Base-by-base conservation (phyloP, 2,329 filamentous ascomycete genomes). In the Lanzia echinophila region DNA sequence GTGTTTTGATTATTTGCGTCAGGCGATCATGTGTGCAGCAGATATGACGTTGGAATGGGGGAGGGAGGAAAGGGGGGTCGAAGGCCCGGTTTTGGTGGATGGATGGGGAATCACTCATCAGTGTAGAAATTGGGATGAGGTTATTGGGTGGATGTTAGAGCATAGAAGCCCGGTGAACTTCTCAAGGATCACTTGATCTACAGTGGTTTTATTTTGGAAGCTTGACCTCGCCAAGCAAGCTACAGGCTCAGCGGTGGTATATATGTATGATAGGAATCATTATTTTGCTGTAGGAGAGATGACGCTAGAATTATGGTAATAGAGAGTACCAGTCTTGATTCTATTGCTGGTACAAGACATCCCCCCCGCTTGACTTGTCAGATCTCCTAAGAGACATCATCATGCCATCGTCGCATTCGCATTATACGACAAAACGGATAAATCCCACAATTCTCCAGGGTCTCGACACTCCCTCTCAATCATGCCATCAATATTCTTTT, bases 1-100 rank as follows among this genome's bases (percentile, higher is more conserved):
- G 6, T 54, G 52, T n/a, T 54, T 54, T 22, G 52, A 54, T 31
- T 54, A 54, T 32, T 7, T 50, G 24, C 52, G 52, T 17, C 53
- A 55, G n/a, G 33, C 39, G 20, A 44, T 55, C 15, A 54, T 54
- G 33, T 54, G 52, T 20, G 48, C 52, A 28, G 52, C 39, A 7
- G 52, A 54, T 46, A 45, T 54, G 52, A 50, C 46, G 6, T 13
- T 54, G 3, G 52, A 54, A 31, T 53, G 45, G 45, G 43, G 36
- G 20, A 33, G n/a, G 45, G 34, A 48, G 33, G 28, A 19, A 22
- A 33, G 33, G 3, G 33, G 32, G 11, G 45, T 43, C 1, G 17
- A 42, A 1, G 24, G 22, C 6, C 49, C 41, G 1, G 33, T 36
- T 17, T 31, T 41, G 3, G 41, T 52, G 20, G 50, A 53, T 53